phyloP scores from a whole-genome alignment of 78 protist genomes.

The Cavenderia fasciculata region DNA sequence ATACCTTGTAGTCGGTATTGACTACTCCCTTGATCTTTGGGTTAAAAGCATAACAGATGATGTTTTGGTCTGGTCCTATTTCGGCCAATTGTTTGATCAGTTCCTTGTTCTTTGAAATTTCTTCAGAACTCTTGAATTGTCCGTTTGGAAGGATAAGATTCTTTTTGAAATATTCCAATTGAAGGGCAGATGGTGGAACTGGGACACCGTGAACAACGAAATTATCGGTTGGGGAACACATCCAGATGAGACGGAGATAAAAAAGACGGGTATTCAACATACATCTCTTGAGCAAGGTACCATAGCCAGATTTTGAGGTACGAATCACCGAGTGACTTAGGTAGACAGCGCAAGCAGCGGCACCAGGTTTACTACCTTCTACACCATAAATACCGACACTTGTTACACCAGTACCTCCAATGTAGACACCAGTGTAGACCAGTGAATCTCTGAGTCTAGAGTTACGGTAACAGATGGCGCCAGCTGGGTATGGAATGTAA shows the following conservation, averaged over 20 bases:
- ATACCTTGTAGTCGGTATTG: constrained; percentile 25
- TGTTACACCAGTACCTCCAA: constrained; percentile 28
- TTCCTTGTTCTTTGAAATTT: constrained; percentile 1
- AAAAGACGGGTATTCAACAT: constrained; percentile 21
- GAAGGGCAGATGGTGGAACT: constrained; percentile 5
- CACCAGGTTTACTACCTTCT: constrained; percentile 50
- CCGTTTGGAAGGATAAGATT: constrained; percentile 17
- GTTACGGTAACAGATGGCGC: constrained; percentile 30
- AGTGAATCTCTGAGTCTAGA: constrained; percentile 21
- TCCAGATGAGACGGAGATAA: constrained; percentile 30
- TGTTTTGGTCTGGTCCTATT: constrained; percentile 61
- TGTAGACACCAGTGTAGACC: constrained; percentile 23
- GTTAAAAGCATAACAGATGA: constrained; percentile 21
- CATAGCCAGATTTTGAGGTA: constrained; percentile 56
- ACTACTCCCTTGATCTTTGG: not conserved
- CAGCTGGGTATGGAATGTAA: constrained; percentile 30
- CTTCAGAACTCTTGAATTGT: not conserved
- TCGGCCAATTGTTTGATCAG: constrained; percentile 8
- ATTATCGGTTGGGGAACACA: not conserved
- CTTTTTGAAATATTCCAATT: not conserved
- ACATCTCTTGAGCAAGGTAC: constrained; percentile 22
- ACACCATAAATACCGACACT: constrained; percentile 60
- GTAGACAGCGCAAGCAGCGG: constrained; percentile 7
- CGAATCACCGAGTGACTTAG: constrained; percentile 12
- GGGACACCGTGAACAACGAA: constrained; percentile 14